A percentile compares a stretch with the other conserved stretches of the same genome.
phyloP scores from a whole-genome alignment of 2,329 filamentous ascomycete species.

The Sclerotiophoma versabilis region DNA sequence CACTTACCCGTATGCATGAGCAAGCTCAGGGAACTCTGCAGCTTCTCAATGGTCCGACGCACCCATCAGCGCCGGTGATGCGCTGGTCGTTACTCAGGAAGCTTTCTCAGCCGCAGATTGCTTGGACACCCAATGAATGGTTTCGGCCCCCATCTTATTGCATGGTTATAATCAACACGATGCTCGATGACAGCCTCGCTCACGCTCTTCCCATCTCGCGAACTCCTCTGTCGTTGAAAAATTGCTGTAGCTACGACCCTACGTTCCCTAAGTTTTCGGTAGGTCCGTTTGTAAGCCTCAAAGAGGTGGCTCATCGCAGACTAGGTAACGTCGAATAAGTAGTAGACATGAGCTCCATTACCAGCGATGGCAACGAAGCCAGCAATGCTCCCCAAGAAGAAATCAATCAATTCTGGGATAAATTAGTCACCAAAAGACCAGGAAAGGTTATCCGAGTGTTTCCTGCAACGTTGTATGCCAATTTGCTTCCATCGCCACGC shows the following conservation, averaged over 20 bases:
- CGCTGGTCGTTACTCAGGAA: background rate
- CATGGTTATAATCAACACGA: background rate
- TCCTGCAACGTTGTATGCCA: constrained; percentile 69
- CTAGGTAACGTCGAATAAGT: background rate
- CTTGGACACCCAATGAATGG: background rate
- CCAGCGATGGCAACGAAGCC: constrained; percentile 19
- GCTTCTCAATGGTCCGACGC: background rate
- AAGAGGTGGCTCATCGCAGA: background rate
- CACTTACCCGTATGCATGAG: too few relatives aligned
- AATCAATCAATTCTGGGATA: constrained; percentile 76
- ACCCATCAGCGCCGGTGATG: background rate
- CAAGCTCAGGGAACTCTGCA: background rate
- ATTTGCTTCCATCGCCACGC: constrained; percentile 48
- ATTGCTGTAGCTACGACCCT: background rate
- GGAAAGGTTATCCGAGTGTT: constrained; percentile 75
- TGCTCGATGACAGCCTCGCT: background rate
- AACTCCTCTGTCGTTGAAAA: background rate
- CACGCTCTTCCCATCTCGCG: background rate
- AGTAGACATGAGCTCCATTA: constrained; percentile 26
- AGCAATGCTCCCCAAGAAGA: constrained; percentile 62
- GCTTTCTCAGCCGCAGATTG: constrained; percentile 6
- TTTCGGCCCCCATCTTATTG: constrained; percentile 1
- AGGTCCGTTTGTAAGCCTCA: background rate
- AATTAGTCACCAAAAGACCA: constrained; percentile 71
- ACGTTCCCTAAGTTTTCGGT: background rate